phyloP scores from a whole-genome alignment of 2,329 filamentous ascomycete genomes.

The Balansia obtecta region DNA sequence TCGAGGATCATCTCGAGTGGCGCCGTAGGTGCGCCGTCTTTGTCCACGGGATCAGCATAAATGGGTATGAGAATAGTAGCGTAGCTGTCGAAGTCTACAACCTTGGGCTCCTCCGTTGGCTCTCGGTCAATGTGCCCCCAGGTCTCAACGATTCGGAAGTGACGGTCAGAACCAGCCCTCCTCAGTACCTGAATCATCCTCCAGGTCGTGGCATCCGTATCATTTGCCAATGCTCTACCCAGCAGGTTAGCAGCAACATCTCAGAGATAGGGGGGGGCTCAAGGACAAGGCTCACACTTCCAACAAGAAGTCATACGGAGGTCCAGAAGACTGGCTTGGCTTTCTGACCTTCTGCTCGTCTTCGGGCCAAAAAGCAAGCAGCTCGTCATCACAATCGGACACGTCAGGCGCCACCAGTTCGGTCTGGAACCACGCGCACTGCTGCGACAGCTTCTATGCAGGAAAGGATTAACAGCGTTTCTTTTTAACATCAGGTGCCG shows the following conservation, averaged over 20 bases:
- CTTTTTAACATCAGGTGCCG: not conserved
- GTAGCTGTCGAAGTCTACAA: constrained; percentile 9
- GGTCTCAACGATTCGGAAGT: not conserved
- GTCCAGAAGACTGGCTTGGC: not conserved
- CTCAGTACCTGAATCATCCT: not conserved
- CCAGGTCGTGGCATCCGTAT: not conserved
- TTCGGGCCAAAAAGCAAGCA: not conserved
- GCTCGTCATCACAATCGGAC: not conserved
- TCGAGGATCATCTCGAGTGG: constrained; percentile 13
- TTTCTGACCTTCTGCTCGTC: not conserved
- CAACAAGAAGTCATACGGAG: not conserved
- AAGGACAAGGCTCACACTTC: not conserved
- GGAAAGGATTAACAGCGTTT: not conserved
- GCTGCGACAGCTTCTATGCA: not conserved
- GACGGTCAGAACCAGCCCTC: not conserved
- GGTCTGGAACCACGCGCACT: not conserved
- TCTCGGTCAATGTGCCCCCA: not conserved
- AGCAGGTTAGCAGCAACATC: not conserved
- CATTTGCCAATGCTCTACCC: not conserved
- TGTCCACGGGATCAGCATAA: constrained; percentile 9
- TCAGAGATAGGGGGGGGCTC: too few species aligned
- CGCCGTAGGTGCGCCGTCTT: not conserved
- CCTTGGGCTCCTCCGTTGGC: not conserved
- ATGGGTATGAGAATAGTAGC: constrained; percentile 9
- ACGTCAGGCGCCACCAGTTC: not conserved